phyloP scores from a whole-genome alignment of 164 flowering plant genomes.

The Aristolochia californica region DNA sequence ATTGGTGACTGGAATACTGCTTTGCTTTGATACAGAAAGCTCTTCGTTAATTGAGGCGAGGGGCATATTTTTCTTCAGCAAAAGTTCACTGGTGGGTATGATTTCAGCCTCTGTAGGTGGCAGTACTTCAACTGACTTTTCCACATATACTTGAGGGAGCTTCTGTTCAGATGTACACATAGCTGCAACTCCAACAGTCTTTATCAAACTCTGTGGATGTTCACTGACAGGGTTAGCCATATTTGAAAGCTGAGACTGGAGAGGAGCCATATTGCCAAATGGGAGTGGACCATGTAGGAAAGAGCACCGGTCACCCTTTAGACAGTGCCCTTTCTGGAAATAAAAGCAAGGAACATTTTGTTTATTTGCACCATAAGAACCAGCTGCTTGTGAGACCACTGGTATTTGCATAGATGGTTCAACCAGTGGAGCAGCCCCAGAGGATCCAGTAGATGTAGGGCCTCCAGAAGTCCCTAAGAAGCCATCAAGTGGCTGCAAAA shows the following conservation, averaged over 20 bases:
- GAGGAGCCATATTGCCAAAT: conserved; percentile 22
- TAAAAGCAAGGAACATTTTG: conserved; percentile 68
- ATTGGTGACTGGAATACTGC: conserved; percentile 16
- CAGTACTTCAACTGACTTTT: conserved; percentile 16
- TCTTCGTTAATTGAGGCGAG: conserved; percentile 16
- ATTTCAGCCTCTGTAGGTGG: not conserved
- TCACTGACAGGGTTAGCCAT: too few species aligned
- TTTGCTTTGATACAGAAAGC: conserved; percentile 20
- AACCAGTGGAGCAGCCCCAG: conserved; percentile 24
- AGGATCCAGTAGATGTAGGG: conserved; percentile 20
- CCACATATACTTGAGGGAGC: conserved; percentile 21
- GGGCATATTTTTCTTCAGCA: conserved; percentile 10
- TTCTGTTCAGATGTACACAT: conserved; percentile 31
- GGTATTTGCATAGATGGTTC: conserved; percentile 15
- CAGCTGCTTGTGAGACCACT: conserved; percentile 6
- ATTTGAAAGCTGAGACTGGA: not conserved
- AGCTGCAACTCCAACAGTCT: conserved; percentile 24
- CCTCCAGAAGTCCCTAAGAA: conserved; percentile 35
- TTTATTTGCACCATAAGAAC: conserved; percentile 29
- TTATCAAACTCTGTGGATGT: conserved; percentile 19
- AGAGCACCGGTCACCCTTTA: conserved; percentile 79
- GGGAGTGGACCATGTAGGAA: conserved; percentile 41
- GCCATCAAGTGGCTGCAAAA: conserved; percentile 76
- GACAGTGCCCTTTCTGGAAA: conserved; percentile 70
- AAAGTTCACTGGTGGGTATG: too few species aligned